Evolutionary conservation across 1,284 basidiomycete genomes (phyloP).

Genomic region (Ceratobasidium papillatum): DNA sequence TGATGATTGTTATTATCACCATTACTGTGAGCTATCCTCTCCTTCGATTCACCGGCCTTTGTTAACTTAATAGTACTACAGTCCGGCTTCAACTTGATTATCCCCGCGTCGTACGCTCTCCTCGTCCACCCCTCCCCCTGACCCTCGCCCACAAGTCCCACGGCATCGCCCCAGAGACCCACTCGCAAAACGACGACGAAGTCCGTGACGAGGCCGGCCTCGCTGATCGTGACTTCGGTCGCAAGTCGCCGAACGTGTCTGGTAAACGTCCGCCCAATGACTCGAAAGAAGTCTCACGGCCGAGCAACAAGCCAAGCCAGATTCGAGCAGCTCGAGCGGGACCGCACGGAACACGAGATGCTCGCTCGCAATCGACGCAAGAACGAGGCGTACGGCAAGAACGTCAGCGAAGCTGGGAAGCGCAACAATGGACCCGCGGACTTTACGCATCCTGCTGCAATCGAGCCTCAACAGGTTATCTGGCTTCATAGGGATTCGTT

Average conservation of each 20-base stretch:
- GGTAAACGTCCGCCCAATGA: conserved; percentile 17
- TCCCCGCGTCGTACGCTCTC: conserved; percentile 63
- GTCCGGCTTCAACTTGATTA: conserved; percentile 53
- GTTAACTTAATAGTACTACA: conserved; percentile 45
- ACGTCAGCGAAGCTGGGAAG: conserved; percentile 29
- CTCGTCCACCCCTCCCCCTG: conserved; percentile 67
- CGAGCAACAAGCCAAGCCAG: conserved; percentile 38
- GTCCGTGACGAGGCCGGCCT: conserved; percentile 47
- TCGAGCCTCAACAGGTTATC: conserved; percentile 74
- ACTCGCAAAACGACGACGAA: conserved; percentile 48
- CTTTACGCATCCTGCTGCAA: conserved; percentile 84
- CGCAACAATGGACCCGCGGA: conserved; percentile 52
- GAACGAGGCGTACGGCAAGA: background rate
- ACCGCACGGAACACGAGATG: conserved; percentile 39
- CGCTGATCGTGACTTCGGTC: conserved; percentile 17
- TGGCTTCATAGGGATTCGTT: conserved; percentile 83
- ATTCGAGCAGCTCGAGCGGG: conserved; percentile 11
- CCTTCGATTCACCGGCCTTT: conserved; percentile 48
- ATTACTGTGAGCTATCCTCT: conserved; percentile 73
- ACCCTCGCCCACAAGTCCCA: conserved; percentile 72
- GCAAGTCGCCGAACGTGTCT: conserved; percentile 15
- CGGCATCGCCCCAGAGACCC: conserved; percentile 52
- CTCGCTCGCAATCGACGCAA: background rate
- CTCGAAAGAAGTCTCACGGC: conserved; percentile 10
- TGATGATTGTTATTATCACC: conserved; percentile 86